Evolutionary conservation across 2,329 filamentous ascomycete species (phyloP), one percentile per base, ranked within the genome.

Genomic region (Aspergillus hiratsukae): DNA sequence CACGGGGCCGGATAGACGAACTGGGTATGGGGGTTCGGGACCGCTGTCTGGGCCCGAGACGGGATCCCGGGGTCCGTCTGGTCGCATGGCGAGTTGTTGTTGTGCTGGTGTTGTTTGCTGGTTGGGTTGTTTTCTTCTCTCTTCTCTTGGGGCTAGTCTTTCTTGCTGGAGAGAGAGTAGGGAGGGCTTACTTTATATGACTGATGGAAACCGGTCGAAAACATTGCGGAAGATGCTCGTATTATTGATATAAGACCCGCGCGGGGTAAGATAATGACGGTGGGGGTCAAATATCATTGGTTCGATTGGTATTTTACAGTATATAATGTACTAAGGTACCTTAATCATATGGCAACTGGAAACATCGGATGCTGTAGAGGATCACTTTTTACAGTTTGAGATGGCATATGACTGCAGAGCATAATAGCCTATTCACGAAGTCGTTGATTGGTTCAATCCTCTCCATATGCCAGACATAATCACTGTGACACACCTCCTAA

Each of bases 1-100:
- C 25, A 99, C 91, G 54, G 87, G 85, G 25, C 94, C 94, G 59
- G 89, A 87, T 76, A 97, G 87, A 64, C 82, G 84, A 65, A 96
- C 81, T 0, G 94, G 94, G 73, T 87, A 97, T 0, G 94, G 94
- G 5, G 84, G 52, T 66, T 86, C 80, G 11, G 93, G 93, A 3
- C 91, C 91, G 41, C 78, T 74, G 46, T 89, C 84, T 8, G 87
- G 80, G 55, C 93, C 93, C 57, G 90, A 84, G 64, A 94, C 83
- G 52, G 81, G 78, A 49, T 89, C 87, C 59, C 90, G 87, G 60
- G 81, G 77, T 28, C 74, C 71, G 60, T 79, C 70, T 62, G 81
- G 77, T 54, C 73, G 72, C 78, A 81, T 81, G 54, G 49, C 27
- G 28, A 27, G 35, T 31, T 46, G 8, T 19, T 25, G 9, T 45